A percentile compares a stretch with the other conserved stretches of the same genome.
Conservation (phyloP, 768 basidiomycete genomes). For the Collybiopsis confluens region DNA sequence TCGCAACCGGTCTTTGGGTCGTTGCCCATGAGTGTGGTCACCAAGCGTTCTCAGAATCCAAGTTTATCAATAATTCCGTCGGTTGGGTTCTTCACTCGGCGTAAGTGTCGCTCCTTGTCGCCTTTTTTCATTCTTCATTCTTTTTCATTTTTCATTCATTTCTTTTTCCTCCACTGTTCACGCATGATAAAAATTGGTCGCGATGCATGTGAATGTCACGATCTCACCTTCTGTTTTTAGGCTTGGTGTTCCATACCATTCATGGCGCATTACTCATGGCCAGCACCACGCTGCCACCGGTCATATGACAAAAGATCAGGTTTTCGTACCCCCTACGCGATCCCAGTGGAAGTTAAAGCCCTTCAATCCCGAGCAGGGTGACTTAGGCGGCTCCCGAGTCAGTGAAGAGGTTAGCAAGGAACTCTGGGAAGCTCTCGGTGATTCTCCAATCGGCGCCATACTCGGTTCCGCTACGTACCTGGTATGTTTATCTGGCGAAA, state of each 20-base stretch:
- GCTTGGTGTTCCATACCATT: constrained; percentile 93
- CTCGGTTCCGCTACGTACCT: constrained; percentile 53
- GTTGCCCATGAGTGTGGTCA: constrained; percentile 95
- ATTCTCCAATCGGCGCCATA: constrained; percentile 78
- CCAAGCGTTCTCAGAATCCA: constrained; percentile 92
- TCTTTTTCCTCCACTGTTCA: too few relatives aligned
- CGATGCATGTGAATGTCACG: constrained; percentile 5
- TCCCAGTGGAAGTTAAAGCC: constrained; percentile 60
- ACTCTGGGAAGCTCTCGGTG: constrained; percentile 82
- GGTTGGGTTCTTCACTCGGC: constrained; percentile 91
- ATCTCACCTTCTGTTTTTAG: constrained; percentile 29
- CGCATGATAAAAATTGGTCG: too few relatives aligned
- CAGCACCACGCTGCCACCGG: constrained; percentile 95
- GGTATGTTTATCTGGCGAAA: constrained; percentile 32
- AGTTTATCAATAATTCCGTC: constrained; percentile 85
- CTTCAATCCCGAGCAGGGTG: constrained; percentile 66
- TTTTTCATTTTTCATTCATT: constrained; percentile 16
- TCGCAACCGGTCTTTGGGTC: constrained; percentile 92
- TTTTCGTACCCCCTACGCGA: constrained; percentile 91
- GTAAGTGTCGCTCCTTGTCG: constrained; percentile 38
- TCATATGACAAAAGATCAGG: constrained; percentile 93
- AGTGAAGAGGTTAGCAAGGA: constrained; percentile 65
- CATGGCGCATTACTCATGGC: constrained; percentile 91
- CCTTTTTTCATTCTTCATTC: constrained; percentile 13
- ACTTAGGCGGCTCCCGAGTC: constrained; percentile 59